Percentiles rank a stretch among this genome's conserved stretches.
Conservation (phyloP, 768 basidiomycete genomes). For the Coprinopsis marcescibilis region DNA sequence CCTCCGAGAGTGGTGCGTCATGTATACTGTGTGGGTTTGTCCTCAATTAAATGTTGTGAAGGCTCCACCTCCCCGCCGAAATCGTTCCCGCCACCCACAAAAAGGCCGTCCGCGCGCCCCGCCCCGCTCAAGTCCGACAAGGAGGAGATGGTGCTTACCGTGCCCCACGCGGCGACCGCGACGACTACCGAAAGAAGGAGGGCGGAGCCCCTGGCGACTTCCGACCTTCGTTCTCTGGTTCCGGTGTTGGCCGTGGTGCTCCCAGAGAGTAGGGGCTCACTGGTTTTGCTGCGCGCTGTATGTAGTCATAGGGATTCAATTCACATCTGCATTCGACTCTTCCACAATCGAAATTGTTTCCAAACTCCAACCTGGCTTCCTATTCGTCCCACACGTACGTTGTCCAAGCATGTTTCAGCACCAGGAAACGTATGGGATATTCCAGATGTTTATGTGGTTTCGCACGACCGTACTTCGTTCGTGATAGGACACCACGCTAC, state of each 20-base stretch:
- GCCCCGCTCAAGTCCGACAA: slow-evolving; percentile 69
- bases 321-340: background rate
- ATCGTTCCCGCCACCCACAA: slow-evolving; percentile 98
- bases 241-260: slow-evolving; percentile 85
- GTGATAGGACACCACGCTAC: too few relatives aligned
- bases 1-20: slow-evolving; percentile 80
- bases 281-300: slow-evolving; percentile 9
- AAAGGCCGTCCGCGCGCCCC: slow-evolving; percentile 85
- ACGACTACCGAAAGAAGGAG: slow-evolving; percentile 92
- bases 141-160: slow-evolving; percentile 82
- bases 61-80: slow-evolving; percentile 91
- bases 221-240: slow-evolving; percentile 82
- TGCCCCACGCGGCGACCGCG: slow-evolving; percentile 79
- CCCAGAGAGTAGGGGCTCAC: slow-evolving; percentile 52
- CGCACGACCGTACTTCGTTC: too few relatives aligned
- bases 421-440: too few relatives aligned
- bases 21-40: background rate
- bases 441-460: too few relatives aligned
- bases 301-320: background rate
- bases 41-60: too few relatives aligned
- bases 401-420: too few relatives aligned
- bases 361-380: background rate
- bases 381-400: too few relatives aligned
- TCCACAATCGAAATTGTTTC: background rate
- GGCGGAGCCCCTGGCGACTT: slow-evolving; percentile 83